phyloP scores from a whole-genome alignment of 352 stramenopile species.

The Phytophthora pini region DNA sequence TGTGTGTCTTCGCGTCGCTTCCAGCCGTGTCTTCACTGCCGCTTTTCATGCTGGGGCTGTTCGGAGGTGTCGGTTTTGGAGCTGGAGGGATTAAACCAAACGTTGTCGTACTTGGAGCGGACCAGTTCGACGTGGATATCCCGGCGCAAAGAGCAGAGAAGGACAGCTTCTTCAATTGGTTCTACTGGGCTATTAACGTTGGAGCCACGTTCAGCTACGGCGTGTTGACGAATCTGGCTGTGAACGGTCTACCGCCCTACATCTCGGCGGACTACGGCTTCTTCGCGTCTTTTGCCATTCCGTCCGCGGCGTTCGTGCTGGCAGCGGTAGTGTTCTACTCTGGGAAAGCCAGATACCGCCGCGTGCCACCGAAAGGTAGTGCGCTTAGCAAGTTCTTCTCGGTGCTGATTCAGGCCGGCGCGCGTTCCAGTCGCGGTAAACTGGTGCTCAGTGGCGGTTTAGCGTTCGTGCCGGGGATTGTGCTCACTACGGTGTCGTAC shows the following conservation, averaged over 20 bases:
- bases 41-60: slow-evolving; percentile 86
- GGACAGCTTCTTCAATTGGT: slow-evolving; percentile 94
- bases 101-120: slow-evolving; percentile 75
- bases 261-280: slow-evolving; percentile 87
- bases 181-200: slow-evolving; percentile 95
- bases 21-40: slow-evolving; percentile 62
- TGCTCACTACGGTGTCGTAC: slow-evolving; percentile 82
- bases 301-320: slow-evolving; percentile 79
- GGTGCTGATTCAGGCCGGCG: slow-evolving; percentile 69
- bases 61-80: slow-evolving; percentile 76
- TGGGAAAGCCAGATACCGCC: slow-evolving; percentile 68
- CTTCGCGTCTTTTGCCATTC: slow-evolving; percentile 89
- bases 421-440: slow-evolving; percentile 59
- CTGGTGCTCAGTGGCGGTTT: slow-evolving; percentile 79
- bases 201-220: slow-evolving; percentile 92
- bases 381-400: slow-evolving; percentile 76
- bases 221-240: slow-evolving; percentile 89
- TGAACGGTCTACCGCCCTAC: slow-evolving; percentile 89
- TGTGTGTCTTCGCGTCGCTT: slow-evolving; percentile 73
- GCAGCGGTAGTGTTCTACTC: slow-evolving; percentile 84
- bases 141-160: slow-evolving; percentile 76
- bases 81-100: slow-evolving; percentile 82
- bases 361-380: slow-evolving; percentile 77
- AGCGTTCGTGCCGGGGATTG: slow-evolving; percentile 74
- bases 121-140: slow-evolving; percentile 84